Evolutionary conservation across 192 early-diverging fungal species (phyloP), one percentile per base, ranked within the genome.

Genomic region (Backusella luteola): DNA sequence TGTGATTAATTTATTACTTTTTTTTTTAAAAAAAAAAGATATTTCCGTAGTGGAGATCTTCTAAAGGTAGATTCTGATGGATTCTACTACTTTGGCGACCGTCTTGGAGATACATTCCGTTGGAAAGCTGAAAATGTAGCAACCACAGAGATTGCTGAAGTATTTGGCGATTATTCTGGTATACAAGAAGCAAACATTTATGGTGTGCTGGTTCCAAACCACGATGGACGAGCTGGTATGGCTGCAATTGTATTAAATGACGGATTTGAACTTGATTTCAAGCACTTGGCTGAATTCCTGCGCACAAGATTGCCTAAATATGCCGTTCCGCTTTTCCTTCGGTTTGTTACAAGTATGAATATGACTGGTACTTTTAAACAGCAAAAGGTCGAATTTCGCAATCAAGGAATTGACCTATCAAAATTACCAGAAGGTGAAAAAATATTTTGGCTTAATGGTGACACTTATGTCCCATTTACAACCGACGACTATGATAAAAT

Each of bases 51-150:
- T 53, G 91, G 92, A 5, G 91, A 93, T 79, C 69, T 92, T 21
- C 70, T 93, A 5, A 84, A 85, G 34, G 66, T 70, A 2, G 84
- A 84, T 67, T 59, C 71, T 29, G 84, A 89, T 26, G 83, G 86
- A 1, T 91, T 84, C 76, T 84, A 83, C 71, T 90, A 87, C 73
- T 93, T 94, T 82, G 86, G 86, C 7, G 91, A 93, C 53, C 88
- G 92, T 34, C 76, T 89, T 32, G 91, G 92, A 1, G 91, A 94
- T 59, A 91, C 92, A 17, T 94, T 89, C 75, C 78, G 92, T 7
- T 93, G 91, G 92, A 91, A 91, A 44, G 81, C 87, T 6, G 89
- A 89, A 74, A 88, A 90, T 56, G 88, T 91, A 29, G 82, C 84
- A 12, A 86, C 87, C 5, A 83, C 85, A 38, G 91, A 93, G 75